These are phyloP conservation scores for Penicillium chermesinum DNA, from an alignment of 495 filamentous ascomycete species.

Conservation along the genomic window DNA sequence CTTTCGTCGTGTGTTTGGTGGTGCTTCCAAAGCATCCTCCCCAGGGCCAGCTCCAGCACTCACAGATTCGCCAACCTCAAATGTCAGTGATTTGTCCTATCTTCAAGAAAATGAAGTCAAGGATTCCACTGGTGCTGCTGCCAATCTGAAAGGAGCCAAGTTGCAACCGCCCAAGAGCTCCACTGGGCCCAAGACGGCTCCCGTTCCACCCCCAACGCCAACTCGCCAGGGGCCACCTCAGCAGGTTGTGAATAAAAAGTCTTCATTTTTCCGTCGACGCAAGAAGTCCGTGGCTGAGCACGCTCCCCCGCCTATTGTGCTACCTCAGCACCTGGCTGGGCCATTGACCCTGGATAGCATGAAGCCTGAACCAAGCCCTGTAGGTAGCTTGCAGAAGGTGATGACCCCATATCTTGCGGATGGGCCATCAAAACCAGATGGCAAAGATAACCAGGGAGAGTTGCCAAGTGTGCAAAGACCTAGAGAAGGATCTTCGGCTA, in stretches of 20 bases:
- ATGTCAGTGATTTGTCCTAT: conserved; percentile 18
- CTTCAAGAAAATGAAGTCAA: conserved; percentile 27
- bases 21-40: conserved; percentile 42
- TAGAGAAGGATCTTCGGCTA: conserved; percentile 22
- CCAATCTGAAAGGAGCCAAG: conserved; percentile 19
- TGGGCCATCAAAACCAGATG: conserved; percentile 14
- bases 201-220: conserved; percentile 26
- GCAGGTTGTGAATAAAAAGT: conserved; percentile 75
- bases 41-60: conserved; percentile 3
- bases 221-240: conserved; percentile 36
- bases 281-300: conserved; percentile 75
- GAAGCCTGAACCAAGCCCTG: conserved; percentile 60
- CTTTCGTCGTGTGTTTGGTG: conserved; percentile 86
- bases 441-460: conserved; percentile 21
- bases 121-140: conserved; percentile 16
- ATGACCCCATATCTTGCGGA: conserved; percentile 79
- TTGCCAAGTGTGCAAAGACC: conserved; percentile 22
- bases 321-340: conserved; percentile 28
- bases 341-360: conserved; percentile 25
- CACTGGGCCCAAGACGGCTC: conserved; percentile 19
- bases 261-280: conserved; percentile 87
- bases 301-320: conserved; percentile 45
- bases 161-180: conserved; percentile 24
- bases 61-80: conserved; percentile 16
- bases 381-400: conserved; percentile 78